Evolutionary conservation across 495 filamentous ascomycete genomes (phyloP), one percentile per base, ranked within the genome.

Genomic region (Wilcoxina mikolae): DNA sequence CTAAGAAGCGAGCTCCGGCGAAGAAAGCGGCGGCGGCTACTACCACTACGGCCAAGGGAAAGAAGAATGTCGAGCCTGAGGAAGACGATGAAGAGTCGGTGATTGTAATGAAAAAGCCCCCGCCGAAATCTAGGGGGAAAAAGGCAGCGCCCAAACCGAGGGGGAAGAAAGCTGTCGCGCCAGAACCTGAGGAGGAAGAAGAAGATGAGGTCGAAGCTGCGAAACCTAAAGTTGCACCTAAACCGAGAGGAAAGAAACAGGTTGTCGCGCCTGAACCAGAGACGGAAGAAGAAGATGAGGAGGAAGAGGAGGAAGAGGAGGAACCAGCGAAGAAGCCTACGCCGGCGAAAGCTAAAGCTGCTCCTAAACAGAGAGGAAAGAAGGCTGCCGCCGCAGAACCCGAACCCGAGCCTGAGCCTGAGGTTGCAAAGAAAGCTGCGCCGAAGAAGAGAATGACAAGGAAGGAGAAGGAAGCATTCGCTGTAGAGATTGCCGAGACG

Each of bases 401-500:
- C 43, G 2, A 15, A 12, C 15, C 43, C 12, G 2, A 15, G 1
- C 11, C 17, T 18, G 24, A 46, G 43, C 24, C 15, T 18, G 35
- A 31, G 29, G 44, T 11, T 26, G 25, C 25, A 42, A 56, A 41
- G 42, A 59, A 46, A 26, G 47, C 22, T 27, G 38, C 60, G 4
- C 25, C 56, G 15, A 51, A 10, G 10, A n/a, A n/a, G n/a, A n/a
- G n/a, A n/a, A n/a, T n/a, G n/a, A n/a, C n/a, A n/a, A n/a, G n/a
- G n/a, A 56, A 28, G 35, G 53, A 62, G 38, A n/a, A 38, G 50
- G 18, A 3, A 22, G 50, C 4, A 4, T 22, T 28, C 17, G 50
- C n/a, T 1, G 33, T 39, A 31, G 50, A 64, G 57, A 58, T 64
- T 42, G 61, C 60, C 27, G 61, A 64, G 57, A 64, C 61, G 15